Evolutionary conservation across 768 basidiomycete genomes (phyloP).

Genomic region (Steccherinum ochraceum): DNA sequence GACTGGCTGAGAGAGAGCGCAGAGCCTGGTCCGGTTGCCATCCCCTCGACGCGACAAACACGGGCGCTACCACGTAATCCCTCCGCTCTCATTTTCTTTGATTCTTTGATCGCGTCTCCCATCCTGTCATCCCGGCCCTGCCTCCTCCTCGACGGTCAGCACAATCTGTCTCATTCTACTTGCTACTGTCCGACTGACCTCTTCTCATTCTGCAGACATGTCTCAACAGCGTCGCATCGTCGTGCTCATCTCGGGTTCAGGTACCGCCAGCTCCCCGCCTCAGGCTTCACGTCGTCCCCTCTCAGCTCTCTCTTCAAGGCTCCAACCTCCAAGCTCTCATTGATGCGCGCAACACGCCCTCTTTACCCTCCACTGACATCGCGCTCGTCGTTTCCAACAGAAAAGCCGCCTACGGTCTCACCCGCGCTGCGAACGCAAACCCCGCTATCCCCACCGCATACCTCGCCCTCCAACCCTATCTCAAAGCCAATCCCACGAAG

Average conservation of each 20-base stretch:
- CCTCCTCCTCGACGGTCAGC: not conserved
- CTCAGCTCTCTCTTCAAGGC: slow-evolving; percentile 39
- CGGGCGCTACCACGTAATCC: too few species aligned
- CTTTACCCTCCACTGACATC: slow-evolving; percentile 67
- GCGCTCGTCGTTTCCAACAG: slow-evolving; percentile 86
- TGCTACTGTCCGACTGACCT: not conserved
- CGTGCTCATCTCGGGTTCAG: slow-evolving; percentile 65
- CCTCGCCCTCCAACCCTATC: slow-evolving; percentile 78
- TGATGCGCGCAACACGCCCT: slow-evolving; percentile 72
- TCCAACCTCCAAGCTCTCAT: slow-evolving; percentile 96
- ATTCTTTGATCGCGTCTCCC: too few species aligned
- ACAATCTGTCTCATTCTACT: not conserved
- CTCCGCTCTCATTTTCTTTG: too few species aligned
- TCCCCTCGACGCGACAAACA: not conserved
- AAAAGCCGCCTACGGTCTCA: slow-evolving; percentile 84
- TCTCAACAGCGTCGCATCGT: slow-evolving; percentile 32
- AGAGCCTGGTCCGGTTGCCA: not conserved
- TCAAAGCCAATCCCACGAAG: slow-evolving; percentile 64
- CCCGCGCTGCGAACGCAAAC: slow-evolving; percentile 61
- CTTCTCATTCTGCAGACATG: slow-evolving; percentile 9
- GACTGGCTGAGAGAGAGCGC: not conserved
- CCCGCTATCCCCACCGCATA: slow-evolving; percentile 80
- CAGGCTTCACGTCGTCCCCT: slow-evolving; percentile 2
- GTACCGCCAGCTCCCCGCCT: slow-evolving; percentile 21
- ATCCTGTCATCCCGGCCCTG: not conserved